Evolutionary conservation across 176 grass and related monocot genomes (phyloP).

Genomic region (Tuctoria greenei): DNA sequence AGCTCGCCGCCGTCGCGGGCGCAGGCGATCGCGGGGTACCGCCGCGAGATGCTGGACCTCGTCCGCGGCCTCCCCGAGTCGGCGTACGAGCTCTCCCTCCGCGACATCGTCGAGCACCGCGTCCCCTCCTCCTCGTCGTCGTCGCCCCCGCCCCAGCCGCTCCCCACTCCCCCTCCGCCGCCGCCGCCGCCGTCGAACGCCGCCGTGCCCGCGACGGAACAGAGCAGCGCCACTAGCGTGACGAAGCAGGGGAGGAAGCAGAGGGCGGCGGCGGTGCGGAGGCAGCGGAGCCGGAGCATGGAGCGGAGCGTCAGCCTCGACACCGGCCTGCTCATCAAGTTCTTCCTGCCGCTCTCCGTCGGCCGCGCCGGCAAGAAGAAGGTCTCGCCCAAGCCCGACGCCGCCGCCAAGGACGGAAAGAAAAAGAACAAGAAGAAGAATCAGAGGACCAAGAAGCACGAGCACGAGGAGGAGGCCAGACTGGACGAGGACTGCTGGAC

Average conservation of each 20-base stretch:
- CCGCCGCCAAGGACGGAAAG: slow-evolving; percentile 1
- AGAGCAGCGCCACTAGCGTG: too few relatives aligned
- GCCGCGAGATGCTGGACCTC: slow-evolving; percentile 80
- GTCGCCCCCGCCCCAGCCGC: background rate
- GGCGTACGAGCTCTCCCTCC: slow-evolving; percentile 77
- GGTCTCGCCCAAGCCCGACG: slow-evolving; percentile 48
- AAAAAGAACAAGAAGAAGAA: slow-evolving; percentile 2
- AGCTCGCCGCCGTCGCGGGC: slow-evolving; percentile 35
- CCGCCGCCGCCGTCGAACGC: background rate
- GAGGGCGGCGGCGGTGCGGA: slow-evolving; percentile 32
- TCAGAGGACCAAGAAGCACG: background rate
- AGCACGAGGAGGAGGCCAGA: background rate
- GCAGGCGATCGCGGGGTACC: slow-evolving; percentile 63
- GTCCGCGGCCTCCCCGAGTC: slow-evolving; percentile 65
- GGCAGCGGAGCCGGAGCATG: slow-evolving; percentile 43
- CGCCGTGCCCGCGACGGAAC: background rate
- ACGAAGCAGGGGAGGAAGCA: background rate
- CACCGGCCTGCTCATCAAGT: slow-evolving; percentile 64
- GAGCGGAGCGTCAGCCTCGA: slow-evolving; percentile 61
- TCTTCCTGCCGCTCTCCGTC: slow-evolving; percentile 62
- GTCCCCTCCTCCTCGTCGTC: background rate
- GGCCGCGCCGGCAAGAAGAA: slow-evolving; percentile 52
- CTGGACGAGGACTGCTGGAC: slow-evolving; percentile 56
- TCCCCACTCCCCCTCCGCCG: background rate
- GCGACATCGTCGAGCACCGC: slow-evolving; percentile 73